A percentile compares a stretch with the other conserved stretches of the same genome.
phyloP scores from a whole-genome alignment of 495 filamentous ascomycete genomes.

The Penicillium cataractarum region DNA sequence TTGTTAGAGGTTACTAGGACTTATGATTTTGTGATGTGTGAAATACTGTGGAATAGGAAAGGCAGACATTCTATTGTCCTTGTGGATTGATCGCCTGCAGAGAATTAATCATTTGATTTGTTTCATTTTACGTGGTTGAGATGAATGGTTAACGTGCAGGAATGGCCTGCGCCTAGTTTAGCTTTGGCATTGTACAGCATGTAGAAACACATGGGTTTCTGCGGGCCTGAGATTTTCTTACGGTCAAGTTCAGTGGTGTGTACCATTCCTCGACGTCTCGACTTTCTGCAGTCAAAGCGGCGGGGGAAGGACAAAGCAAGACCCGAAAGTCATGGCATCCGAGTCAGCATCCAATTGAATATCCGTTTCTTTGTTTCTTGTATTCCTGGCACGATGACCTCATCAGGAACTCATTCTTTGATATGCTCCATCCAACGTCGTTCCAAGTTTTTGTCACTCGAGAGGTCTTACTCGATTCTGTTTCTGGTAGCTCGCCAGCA shows the following conservation, averaged over 20 bases:
- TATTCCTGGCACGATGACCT: too few species aligned
- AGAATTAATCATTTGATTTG: conserved; percentile 10
- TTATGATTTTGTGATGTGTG: conserved; percentile 13
- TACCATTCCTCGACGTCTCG: neutral
- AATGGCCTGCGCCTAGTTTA: neutral
- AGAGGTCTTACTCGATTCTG: too few species aligned
- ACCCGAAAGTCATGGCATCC: neutral
- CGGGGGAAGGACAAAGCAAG: neutral
- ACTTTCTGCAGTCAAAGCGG: neutral
- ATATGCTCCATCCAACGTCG: conserved; percentile 47
- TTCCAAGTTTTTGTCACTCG: too few species aligned
- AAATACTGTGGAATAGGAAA: conserved; percentile 10
- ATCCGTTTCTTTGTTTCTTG: conserved; percentile 29
- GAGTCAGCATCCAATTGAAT: neutral
- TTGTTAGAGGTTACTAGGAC: conserved; percentile 2
- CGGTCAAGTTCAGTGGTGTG: neutral
- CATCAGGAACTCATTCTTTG: neutral
- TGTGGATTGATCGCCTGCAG: conserved; percentile 8
- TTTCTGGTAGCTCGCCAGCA: too few species aligned
- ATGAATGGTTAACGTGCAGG: neutral
- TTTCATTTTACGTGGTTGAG: neutral
- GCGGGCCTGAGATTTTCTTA: neutral
- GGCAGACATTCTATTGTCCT: conserved; percentile 13
- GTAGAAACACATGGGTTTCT: neutral
- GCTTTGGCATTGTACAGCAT: neutral